Evolutionary conservation across 495 filamentous ascomycete genomes (phyloP).

Genomic region (Hapsidospora chrysogenum): DNA sequence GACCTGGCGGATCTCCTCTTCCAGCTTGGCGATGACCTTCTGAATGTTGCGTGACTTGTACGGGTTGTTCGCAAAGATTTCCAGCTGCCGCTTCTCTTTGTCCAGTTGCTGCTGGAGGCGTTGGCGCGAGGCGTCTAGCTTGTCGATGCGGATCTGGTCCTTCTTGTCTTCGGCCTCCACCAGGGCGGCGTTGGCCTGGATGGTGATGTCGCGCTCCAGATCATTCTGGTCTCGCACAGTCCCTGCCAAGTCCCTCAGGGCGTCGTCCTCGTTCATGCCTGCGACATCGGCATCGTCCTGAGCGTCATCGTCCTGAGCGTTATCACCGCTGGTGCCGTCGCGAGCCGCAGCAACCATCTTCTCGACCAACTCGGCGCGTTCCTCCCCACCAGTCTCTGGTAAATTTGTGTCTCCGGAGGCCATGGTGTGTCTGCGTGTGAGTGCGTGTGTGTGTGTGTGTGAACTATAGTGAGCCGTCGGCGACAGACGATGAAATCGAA

Average conservation of each 20-base stretch:
- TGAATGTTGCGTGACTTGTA: conserved; percentile 28
- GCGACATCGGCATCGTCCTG: too few relatives aligned
- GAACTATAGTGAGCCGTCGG: too few relatives aligned
- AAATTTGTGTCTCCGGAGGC: too few relatives aligned
- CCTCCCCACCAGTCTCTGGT: too few relatives aligned
- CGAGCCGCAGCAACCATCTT: too few relatives aligned
- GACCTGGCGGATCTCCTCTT: conserved; percentile 40
- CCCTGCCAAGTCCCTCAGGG: conserved; percentile 50
- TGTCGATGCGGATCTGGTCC: conserved; percentile 74
- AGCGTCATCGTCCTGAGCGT: too few relatives aligned
- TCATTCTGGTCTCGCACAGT: conserved; percentile 75
- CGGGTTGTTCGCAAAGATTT: conserved; percentile 18
- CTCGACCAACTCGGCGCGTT: too few relatives aligned
- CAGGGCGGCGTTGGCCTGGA: conserved; percentile 60
- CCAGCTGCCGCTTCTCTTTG: conserved; percentile 24
- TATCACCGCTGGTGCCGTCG: too few relatives aligned
- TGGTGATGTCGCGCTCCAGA: conserved; percentile 55
- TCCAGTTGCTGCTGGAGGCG: conserved; percentile 25
- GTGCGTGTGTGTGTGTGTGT: too few relatives aligned
- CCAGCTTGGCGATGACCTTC: conserved; percentile 44
- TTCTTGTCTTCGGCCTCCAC: conserved; percentile 73
- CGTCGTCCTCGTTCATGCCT: conserved; percentile 34
- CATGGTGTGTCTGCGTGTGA: too few relatives aligned
- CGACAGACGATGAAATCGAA: too few relatives aligned
- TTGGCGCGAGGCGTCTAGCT: conserved; percentile 44